A percentile compares a stretch with the other conserved stretches of the same genome.
phyloP scores from a whole-genome alignment of 306 rosid species.

The Cucurbita maxima region DNA sequence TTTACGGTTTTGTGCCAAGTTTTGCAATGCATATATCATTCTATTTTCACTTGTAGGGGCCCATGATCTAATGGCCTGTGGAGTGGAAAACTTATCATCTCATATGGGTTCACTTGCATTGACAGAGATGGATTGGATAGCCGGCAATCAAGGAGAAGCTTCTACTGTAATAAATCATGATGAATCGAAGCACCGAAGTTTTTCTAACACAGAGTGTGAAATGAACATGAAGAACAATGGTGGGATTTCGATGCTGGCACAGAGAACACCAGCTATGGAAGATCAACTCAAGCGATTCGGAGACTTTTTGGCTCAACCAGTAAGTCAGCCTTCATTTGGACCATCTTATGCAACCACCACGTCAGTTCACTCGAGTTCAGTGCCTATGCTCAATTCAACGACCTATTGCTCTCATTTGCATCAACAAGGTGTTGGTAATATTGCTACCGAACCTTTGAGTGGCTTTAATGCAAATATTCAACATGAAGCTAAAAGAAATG shows the following conservation, averaged over 20 bases:
- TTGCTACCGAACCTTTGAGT: slow-evolving; percentile 24
- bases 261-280: slow-evolving; percentile 34
- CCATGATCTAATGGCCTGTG: slow-evolving; percentile 65
- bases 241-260: slow-evolving; percentile 41
- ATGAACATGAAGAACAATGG: slow-evolving; percentile 32
- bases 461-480: slow-evolving; percentile 25
- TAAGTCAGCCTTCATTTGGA: slow-evolving; percentile 64
- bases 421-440: slow-evolving; percentile 22
- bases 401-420: slow-evolving; percentile 38
- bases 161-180: slow-evolving; percentile 36
- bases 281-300: slow-evolving; percentile 62
- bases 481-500: slow-evolving; percentile 17
- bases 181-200: slow-evolving; percentile 30
- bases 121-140: slow-evolving; percentile 83
- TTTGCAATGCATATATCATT: slow-evolving; percentile 27
- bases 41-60: slow-evolving; percentile 67
- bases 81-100: slow-evolving; percentile 71
- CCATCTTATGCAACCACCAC: slow-evolving; percentile 80
- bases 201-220: slow-evolving; percentile 33
- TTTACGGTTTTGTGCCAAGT: slow-evolving; percentile 18
- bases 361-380: slow-evolving; percentile 67
- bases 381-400: slow-evolving; percentile 60
- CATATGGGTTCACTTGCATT: slow-evolving; percentile 86
- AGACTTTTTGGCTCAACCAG: slow-evolving; percentile 62
- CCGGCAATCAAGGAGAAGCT: slow-evolving; percentile 38